A percentile compares a stretch with the other conserved stretches of the same genome.
Evolutionary conservation across 805 yeast species (phyloP).

Genomic region (Lipomyces mesembrius): DNA sequence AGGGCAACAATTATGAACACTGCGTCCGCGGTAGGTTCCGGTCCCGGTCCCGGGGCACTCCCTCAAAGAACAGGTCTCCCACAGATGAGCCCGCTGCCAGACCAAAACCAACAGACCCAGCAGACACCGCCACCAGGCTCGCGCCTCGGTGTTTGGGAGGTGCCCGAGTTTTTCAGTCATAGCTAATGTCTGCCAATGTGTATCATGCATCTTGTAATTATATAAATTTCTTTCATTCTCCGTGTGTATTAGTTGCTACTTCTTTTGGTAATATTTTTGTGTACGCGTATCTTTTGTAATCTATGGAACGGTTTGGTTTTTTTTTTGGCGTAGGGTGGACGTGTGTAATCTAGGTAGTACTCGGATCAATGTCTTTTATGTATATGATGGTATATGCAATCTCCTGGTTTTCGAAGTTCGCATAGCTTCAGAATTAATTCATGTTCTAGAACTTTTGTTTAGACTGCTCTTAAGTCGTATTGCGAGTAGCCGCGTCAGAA

Average conservation of each 20-base stretch:
- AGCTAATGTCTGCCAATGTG: neutral
- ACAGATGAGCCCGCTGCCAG: neutral
- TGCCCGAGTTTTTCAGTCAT: neutral
- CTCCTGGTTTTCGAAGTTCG: too few relatives aligned
- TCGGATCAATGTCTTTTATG: neutral
- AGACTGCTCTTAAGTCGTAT: too few relatives aligned
- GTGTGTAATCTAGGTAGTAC: neutral
- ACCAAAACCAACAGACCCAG: neutral
- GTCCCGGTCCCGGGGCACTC: neutral
- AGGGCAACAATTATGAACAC: neutral
- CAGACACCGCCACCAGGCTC: neutral
- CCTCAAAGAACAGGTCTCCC: neutral
- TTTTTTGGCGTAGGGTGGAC: neutral
- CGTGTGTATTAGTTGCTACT: neutral
- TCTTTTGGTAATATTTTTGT: neutral
- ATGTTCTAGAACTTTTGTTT: too few relatives aligned
- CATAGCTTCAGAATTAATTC: too few relatives aligned
- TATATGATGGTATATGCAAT: neutral
- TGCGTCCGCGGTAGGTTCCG: neutral
- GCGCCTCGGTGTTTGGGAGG: constrained; percentile 7
- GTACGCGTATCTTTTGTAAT: neutral
- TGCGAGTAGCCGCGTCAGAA: too few relatives aligned
- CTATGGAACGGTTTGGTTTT: neutral
- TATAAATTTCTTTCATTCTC: neutral
- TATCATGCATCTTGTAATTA: neutral